These are phyloP conservation scores for Acrocalymma vagum DNA, from an alignment of 2,329 filamentous ascomycete species.

Conservation along the genomic window DNA sequence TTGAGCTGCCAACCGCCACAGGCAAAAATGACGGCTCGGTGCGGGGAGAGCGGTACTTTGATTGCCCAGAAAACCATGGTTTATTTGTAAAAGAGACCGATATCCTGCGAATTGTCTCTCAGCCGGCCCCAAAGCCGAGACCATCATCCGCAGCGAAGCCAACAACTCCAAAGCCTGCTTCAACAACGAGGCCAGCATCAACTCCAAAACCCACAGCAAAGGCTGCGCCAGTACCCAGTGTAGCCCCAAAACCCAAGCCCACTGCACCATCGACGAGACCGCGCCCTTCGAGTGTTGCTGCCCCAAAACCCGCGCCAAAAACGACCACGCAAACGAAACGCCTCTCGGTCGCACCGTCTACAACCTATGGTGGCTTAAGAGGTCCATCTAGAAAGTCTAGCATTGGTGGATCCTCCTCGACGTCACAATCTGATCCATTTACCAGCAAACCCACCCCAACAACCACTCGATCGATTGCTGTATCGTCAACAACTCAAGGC, in stretches of 20 bases:
- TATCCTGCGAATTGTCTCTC: slow-evolving; percentile 62
- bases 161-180: slow-evolving; percentile 11
- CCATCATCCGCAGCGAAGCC: not conserved
- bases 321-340: slow-evolving; percentile 26
- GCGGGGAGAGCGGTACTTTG: slow-evolving; percentile 86
- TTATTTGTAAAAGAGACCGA: slow-evolving; percentile 86
- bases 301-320: slow-evolving; percentile 21
- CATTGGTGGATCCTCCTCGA: slow-evolving; percentile 20
- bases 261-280: slow-evolving; percentile 23
- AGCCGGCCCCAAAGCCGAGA: slow-evolving; percentile 52
- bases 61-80: slow-evolving; percentile 74
- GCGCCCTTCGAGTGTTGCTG: slow-evolving; percentile 32
- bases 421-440: slow-evolving; percentile 11
- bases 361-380: slow-evolving; percentile 13
- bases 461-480: slow-evolving; percentile 20
- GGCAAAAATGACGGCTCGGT: slow-evolving; percentile 97
- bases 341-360: slow-evolving; percentile 26
- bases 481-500: slow-evolving; percentile 23
- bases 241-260: slow-evolving; percentile 19
- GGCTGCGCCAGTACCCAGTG: slow-evolving; percentile 7
- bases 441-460: slow-evolving; percentile 11
- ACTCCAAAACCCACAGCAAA: slow-evolving; percentile 8
- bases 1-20: slow-evolving; percentile 81
- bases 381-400: slow-evolving; percentile 28
- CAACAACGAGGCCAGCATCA: slow-evolving; percentile 1